A percentile compares a stretch with the other conserved stretches of the same genome.
phyloP scores from a whole-genome alignment of 2,329 filamentous ascomycete species.

The Colletotrichum tropicicola region DNA sequence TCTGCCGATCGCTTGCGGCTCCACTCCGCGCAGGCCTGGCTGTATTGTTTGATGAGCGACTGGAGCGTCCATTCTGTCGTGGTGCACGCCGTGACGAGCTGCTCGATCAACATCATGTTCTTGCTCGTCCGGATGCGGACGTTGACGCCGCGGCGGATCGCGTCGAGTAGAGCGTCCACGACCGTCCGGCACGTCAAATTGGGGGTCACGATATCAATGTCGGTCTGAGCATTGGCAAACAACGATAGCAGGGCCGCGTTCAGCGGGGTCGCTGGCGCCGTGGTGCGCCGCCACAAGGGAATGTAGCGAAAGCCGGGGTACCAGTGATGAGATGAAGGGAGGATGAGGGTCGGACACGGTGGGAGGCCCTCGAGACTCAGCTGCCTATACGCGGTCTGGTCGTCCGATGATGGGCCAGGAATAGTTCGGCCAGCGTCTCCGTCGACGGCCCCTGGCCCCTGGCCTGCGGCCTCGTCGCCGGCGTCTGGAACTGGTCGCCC shows the following conservation, averaged over 20 bases:
- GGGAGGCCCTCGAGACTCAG: slow-evolving; percentile 26
- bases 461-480: neutral
- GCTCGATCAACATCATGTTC: slow-evolving; percentile 80
- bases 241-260: slow-evolving; percentile 72
- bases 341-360: slow-evolving; percentile 65
- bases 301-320: slow-evolving; percentile 72
- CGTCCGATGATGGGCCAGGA: neutral
- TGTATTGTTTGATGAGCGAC: slow-evolving; percentile 65
- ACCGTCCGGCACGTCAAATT: slow-evolving; percentile 78
- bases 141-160: slow-evolving; percentile 72
- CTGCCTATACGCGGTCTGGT: slow-evolving; percentile 15
- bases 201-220: slow-evolving; percentile 78
- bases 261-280: slow-evolving; percentile 71
- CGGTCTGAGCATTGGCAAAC: slow-evolving; percentile 63
- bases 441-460: neutral
- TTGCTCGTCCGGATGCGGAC: slow-evolving; percentile 74
- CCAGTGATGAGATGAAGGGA: slow-evolving; percentile 78
- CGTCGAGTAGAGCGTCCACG: slow-evolving; percentile 66
- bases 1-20: slow-evolving; percentile 34
- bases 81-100: slow-evolving; percentile 81
- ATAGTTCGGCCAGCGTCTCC: neutral
- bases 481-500: slow-evolving; percentile 6
- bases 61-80: slow-evolving; percentile 74
- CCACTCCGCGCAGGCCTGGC: slow-evolving; percentile 35
- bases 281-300: slow-evolving; percentile 58